These are phyloP conservation scores for Plectosphaerella cucumerina DNA, from an alignment of 2,329 filamentous ascomycete genomes.

Conservation along the genomic window DNA sequence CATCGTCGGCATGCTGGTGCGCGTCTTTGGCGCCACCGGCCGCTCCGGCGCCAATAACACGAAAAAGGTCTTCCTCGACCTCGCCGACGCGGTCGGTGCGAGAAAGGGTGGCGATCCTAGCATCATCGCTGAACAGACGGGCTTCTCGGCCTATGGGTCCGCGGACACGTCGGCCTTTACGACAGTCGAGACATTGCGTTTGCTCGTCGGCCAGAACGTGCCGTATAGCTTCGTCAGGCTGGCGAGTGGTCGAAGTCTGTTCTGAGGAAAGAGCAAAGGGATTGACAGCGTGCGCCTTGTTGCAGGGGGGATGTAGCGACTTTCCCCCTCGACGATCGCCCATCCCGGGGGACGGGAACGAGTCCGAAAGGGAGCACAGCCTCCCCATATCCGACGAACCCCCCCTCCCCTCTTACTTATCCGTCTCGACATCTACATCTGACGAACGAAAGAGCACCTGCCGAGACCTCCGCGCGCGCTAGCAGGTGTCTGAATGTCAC, in stretches of 20 bases:
- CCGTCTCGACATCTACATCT: neutral
- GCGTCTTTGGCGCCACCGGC: conserved; percentile 57
- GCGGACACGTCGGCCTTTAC: conserved; percentile 81
- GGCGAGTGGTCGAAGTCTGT: conserved; percentile 52
- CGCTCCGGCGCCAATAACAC: conserved; percentile 31
- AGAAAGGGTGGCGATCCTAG: conserved; percentile 65
- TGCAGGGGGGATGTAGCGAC: no score
- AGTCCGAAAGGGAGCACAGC: neutral
- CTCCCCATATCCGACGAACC: neutral
- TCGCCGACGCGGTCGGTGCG: conserved; percentile 58
- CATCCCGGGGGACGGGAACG: neutral
- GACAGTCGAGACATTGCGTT: conserved; percentile 73
- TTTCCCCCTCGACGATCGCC: no score
- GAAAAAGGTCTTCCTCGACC: conserved; percentile 73
- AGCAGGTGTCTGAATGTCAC: neutral
- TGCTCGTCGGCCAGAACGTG: conserved; percentile 82
- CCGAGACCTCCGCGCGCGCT: neutral
- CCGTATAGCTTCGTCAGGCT: conserved; percentile 82
- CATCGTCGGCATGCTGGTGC: conserved; percentile 71
- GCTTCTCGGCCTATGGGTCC: conserved; percentile 75
- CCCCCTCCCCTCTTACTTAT: neutral
- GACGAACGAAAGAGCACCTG: neutral
- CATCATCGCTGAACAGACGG: conserved; percentile 65
- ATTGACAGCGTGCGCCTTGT: neutral
- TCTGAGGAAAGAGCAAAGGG: conserved; percentile 24